These are phyloP conservation scores for Rhodotorula babjevae DNA, from an alignment of 768 basidiomycete genomes.

Conservation along the genomic window DNA sequence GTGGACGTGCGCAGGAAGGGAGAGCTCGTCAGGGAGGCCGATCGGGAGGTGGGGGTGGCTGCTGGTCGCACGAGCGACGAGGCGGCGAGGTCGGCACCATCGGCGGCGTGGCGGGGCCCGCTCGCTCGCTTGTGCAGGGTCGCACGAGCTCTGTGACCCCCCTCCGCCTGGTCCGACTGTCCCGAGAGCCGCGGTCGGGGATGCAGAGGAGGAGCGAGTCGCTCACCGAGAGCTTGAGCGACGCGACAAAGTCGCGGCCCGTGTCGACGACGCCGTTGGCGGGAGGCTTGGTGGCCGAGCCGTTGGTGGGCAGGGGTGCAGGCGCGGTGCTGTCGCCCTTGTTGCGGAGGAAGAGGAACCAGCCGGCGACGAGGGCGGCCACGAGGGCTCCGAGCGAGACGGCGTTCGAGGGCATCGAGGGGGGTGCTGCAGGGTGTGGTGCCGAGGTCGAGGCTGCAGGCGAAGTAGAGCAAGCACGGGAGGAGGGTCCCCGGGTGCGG, in stretches of 20 bases:
- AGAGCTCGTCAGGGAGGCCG: neutral
- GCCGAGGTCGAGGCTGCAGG: too few relatives aligned
- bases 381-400: slow-evolving; percentile 1
- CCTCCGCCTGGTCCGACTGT: neutral
- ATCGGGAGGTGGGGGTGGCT: neutral
- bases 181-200: too few relatives aligned
- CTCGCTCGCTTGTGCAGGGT: too few relatives aligned
- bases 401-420: neutral
- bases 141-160: neutral
- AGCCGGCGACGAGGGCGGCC: slow-evolving; percentile 3
- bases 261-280: slow-evolving; percentile 9
- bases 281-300: slow-evolving; percentile 5
- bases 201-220: neutral
- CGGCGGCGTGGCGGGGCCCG: neutral
- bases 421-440: too few relatives aligned
- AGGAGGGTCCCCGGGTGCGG: too few relatives aligned
- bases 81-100: neutral
- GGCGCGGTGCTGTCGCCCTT: neutral
- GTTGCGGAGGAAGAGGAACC: slow-evolving; percentile 12
- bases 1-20: neutral
- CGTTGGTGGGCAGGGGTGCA: neutral
- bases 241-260: slow-evolving; percentile 32
- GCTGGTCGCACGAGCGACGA: neutral
- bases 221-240: slow-evolving; percentile 28
- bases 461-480: too few relatives aligned